Evolutionary conservation across 2,329 filamentous ascomycete genomes (phyloP), one percentile per base, ranked within the genome.

Genomic region (Beauveria asiatica): DNA sequence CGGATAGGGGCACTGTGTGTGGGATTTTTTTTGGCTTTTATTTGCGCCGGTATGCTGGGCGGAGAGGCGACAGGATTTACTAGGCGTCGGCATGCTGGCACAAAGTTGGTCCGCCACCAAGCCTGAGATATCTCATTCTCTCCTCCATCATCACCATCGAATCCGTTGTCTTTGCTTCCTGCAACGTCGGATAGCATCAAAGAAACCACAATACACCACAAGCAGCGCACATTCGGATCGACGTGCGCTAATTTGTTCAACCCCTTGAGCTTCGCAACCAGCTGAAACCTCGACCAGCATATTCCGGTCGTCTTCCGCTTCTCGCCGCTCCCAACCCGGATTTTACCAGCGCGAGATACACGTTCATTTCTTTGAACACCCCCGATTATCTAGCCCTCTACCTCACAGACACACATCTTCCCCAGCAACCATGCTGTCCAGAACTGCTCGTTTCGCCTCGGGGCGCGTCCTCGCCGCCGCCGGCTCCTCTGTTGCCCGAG

Each of bases 401-500:
- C 2, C 59, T 33, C 41, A 54, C 57, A 39, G 19, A 33, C 45
- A 46, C 52, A 57, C 25, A 55, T 19, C 59, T 37, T 51, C 21
- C 11, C 63, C 63, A 55, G 30, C 59, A 65, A 75, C 67, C 61
- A 81, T 80, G 78, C 69, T 80, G 62, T 78, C 78, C 64, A 74
- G 77, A 74, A 75, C 76, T 64, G 70, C 76, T 62, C 73, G 75
- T 65, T 71, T 72, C 61, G 70, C 72, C 66, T 75, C 78, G 60
- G 73, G 78, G 68, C 74, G 76, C 63, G 76, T 71, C 42, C 72
- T 76, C 63, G 72, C 74, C 37, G 70, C 73, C 59, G 69, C 76
- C 66, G 61, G 76, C 68, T 65, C 63, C 53, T 68, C 73, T 61
- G 67, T 76, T 65, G 50, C 57, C 50, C 44, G 57, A 41, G 39